Percentiles rank a stretch among this genome's conserved stretches.
phyloP scores from a whole-genome alignment of 2,329 filamentous ascomycete genomes.

The Pyricularia sp. region DNA sequence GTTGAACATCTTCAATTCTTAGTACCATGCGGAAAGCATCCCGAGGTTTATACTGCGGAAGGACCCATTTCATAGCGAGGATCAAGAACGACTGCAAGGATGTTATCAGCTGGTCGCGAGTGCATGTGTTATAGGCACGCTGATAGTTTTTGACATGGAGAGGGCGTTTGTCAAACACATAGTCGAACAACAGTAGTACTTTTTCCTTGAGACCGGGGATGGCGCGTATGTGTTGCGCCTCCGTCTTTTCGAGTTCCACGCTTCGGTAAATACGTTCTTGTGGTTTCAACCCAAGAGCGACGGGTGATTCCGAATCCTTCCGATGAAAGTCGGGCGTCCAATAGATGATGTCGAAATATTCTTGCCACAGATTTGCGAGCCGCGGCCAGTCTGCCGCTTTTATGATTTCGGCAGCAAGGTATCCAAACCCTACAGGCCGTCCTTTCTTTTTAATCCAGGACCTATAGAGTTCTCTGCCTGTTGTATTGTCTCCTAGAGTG shows the following conservation, averaged over 20 bases:
- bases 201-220: background rate
- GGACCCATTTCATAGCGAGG: background rate
- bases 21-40: conserved; percentile 28
- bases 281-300: background rate
- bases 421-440: conserved; percentile 31
- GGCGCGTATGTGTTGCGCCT: background rate
- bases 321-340: background rate
- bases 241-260: background rate
- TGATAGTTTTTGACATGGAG: no score
- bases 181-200: background rate
- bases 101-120: background rate
- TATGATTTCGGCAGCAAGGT: conserved; percentile 32
- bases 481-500: background rate
- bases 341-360: background rate
- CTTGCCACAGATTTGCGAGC: conserved; percentile 9
- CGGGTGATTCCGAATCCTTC: background rate
- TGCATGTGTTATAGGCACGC: no score
- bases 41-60: conserved; percentile 8
- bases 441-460: conserved; percentile 10
- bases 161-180: background rate
- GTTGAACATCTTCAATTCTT: conserved; percentile 24
- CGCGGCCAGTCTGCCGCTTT: conserved; percentile 24
- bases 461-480: background rate
- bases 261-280: background rate
- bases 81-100: background rate